phyloP scores from a whole-genome alignment of 2,329 filamentous ascomycete genomes.

The Exophiala aquamarina region DNA sequence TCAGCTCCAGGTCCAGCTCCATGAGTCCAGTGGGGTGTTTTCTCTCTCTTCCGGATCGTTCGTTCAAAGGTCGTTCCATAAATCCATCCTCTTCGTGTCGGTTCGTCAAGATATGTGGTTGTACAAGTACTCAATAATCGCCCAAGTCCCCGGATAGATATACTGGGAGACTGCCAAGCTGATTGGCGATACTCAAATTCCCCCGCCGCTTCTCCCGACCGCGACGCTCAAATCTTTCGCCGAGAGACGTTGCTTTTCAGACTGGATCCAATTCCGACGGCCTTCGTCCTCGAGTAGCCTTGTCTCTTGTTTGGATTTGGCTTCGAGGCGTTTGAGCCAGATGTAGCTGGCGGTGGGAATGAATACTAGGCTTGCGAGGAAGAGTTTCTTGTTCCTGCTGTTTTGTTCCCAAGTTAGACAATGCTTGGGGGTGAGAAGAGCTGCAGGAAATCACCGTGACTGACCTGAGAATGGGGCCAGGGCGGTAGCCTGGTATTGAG shows the following conservation, averaged over 20 bases:
- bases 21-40: too few species aligned
- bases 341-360: slow-evolving; percentile 20
- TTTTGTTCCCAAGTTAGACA: background rate
- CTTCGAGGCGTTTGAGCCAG: slow-evolving; percentile 21
- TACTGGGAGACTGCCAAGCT: background rate
- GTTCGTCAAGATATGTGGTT: too few species aligned
- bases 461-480: slow-evolving; percentile 16
- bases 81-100: too few species aligned
- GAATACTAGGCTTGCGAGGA: slow-evolving; percentile 19
- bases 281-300: slow-evolving; percentile 23
- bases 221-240: slow-evolving; percentile 18
- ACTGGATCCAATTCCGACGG: slow-evolving; percentile 21
- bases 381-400: slow-evolving; percentile 19
- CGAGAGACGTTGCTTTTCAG: slow-evolving; percentile 17
- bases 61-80: too few species aligned
- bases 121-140: too few species aligned
- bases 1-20: too few species aligned
- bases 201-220: slow-evolving; percentile 23
- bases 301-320: slow-evolving; percentile 15
- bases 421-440: background rate
- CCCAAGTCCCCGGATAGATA: too few species aligned
- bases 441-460: slow-evolving; percentile 1
- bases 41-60: too few species aligned
- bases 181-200: slow-evolving; percentile 11
- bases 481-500: slow-evolving; percentile 24